Evolutionary conservation across 2,329 filamentous ascomycete species (phyloP).

Genomic region (Ceratocystis cubensis): DNA sequence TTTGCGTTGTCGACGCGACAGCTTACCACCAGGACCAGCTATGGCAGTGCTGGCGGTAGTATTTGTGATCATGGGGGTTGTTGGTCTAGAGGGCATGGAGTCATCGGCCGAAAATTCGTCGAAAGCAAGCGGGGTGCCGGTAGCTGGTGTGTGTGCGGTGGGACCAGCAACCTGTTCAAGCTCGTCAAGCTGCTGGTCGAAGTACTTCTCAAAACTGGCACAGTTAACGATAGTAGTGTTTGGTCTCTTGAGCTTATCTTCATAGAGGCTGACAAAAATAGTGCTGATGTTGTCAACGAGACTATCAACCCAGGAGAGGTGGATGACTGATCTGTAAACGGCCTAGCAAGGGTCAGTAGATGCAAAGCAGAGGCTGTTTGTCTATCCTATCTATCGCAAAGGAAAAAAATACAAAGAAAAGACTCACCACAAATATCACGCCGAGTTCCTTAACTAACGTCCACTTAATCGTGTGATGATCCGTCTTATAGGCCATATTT

Average conservation of each 20-base stretch:
- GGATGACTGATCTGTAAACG: conserved; percentile 89
- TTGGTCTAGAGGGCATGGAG: conserved; percentile 56
- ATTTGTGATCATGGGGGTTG: conserved; percentile 56
- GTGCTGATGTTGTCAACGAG: conserved; percentile 89
- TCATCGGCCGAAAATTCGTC: conserved; percentile 18
- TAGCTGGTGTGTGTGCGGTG: conserved; percentile 25
- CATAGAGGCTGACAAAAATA: conserved; percentile 83
- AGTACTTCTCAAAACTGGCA: conserved; percentile 74
- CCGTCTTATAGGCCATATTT: conserved; percentile 70
- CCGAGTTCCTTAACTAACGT: conserved; percentile 83
- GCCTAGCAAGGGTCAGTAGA: conserved; percentile 44
- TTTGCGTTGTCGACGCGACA: conserved; percentile 68
- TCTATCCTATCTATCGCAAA: neutral
- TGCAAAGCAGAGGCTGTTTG: too few relatives aligned
- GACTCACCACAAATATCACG: conserved; percentile 75
- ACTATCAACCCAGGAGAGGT: conserved; percentile 94
- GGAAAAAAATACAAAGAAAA: neutral
- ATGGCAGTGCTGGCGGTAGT: conserved; percentile 48
- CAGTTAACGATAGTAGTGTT: conserved; percentile 70
- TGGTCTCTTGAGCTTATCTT: conserved; percentile 69
- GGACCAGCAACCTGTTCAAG: conserved; percentile 46
- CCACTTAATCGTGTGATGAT: conserved; percentile 93
- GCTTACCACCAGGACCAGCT: conserved; percentile 58
- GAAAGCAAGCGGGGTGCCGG: neutral
- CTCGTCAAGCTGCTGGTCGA: conserved; percentile 81